Base-by-base conservation (phyloP, 2,329 filamentous ascomycete genomes). In the Trichophyton benhamiae region DNA sequence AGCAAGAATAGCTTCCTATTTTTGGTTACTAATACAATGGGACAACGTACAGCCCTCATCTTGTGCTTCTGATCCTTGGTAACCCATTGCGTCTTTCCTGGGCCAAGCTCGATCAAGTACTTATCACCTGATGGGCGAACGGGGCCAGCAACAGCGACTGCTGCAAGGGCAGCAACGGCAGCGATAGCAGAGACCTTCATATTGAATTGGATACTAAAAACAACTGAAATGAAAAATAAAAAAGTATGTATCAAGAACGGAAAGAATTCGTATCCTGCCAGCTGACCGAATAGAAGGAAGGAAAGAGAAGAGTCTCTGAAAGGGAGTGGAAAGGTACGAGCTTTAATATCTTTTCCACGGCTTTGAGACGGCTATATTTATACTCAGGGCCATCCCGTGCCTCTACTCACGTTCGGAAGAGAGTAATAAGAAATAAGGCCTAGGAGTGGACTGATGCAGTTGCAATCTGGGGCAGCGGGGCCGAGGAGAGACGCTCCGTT, bases 31-130 rank as follows among this genome's bases (percentile, higher is more conserved):
- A 41, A 42, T 8, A 15, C n/a, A 17, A 2, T 33, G 13, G 13
- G 13, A 27, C 15, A 15, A 6, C 9, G 57, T 17, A 60, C 36
- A 38, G 22, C 8, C 70, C 88, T 86, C 65, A 97, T 78, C 74
- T 87, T 85, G 91, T 92, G 96, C 76, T 97, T 99, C 77, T 96
- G 85, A 41, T 96, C 89, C 69, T 97, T 92, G 0, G 89, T 95
- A 36, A 96, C 87, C 88, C 89, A 94, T 79, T 82, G 79, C 25
- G 86, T 91, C 72, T 92, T 82, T 61, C 88, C 90, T 2, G 90
- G 90, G 17, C 83, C 82, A 30, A 94, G 80, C 78, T 97, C 91
- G 65, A 99, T 85, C 57, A 95, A 80, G 73, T 82, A 94, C 67
- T 80, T 79, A 8, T 63, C 62, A 20, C 46, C 46, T 11, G 17